Percentiles rank a stretch among this genome's conserved stretches.
These are phyloP conservation scores for Ophiostoma triangulosporum DNA, from an alignment of 2,329 filamentous ascomycete genomes.

Conservation along the genomic window DNA sequence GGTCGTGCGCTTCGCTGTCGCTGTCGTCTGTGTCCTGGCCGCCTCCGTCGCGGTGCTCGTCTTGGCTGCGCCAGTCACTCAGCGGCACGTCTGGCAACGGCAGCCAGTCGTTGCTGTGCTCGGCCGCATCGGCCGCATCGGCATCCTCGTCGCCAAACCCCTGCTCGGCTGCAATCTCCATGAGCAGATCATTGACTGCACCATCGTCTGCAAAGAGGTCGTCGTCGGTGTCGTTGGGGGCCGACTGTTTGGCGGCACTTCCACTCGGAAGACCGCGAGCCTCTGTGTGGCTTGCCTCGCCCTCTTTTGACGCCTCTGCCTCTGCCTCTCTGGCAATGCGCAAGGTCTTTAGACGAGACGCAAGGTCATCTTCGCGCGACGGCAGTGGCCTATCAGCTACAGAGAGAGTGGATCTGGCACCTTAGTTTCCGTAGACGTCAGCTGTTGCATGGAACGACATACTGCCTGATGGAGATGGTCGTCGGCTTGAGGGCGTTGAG, in stretches of 20 bases:
- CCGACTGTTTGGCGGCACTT: no score
- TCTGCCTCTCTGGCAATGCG: conserved; percentile 24
- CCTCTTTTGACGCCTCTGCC: not conserved
- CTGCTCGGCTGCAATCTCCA: conserved; percentile 22
- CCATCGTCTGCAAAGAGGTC: conserved; percentile 36
- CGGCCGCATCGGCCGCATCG: conserved; percentile 16
- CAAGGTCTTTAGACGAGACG: conserved; percentile 37
- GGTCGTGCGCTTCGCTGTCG: conserved; percentile 18
- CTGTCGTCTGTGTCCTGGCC: conserved; percentile 17
- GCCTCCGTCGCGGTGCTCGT: conserved; percentile 6
- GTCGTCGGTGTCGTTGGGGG: conserved; percentile 21
- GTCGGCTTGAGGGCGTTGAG: conserved; percentile 37
- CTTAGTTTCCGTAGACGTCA: not conserved
- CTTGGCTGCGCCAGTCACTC: conserved; percentile 15
- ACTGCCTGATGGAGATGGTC: conserved; percentile 17
- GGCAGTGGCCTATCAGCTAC: conserved; percentile 16
- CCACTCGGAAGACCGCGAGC: not conserved
- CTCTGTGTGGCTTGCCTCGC: not conserved
- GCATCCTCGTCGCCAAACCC: conserved; percentile 9
- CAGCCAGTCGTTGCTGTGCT: conserved; percentile 26
- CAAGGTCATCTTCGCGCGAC: conserved; percentile 36
- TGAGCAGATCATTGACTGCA: conserved; percentile 38
- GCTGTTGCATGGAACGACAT: not conserved
- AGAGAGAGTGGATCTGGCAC: not conserved
- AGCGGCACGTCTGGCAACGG: conserved; percentile 34